phyloP scores from a whole-genome alignment of 2,329 filamentous ascomycete genomes.

The Penicillium sp. region DNA sequence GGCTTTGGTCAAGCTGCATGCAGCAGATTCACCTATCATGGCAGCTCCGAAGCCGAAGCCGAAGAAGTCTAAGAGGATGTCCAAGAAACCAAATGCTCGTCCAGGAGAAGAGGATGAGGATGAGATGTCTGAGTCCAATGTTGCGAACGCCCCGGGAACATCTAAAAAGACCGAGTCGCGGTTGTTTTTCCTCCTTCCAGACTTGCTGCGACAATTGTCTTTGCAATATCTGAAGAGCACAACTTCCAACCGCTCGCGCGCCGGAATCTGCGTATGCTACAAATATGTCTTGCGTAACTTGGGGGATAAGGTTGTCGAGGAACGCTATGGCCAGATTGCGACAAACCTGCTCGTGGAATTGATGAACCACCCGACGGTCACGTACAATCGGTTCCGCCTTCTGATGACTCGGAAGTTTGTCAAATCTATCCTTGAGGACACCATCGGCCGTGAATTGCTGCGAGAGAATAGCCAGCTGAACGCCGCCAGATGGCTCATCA shows the following conservation, averaged over 20 bases:
- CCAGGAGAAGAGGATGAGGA: conserved; percentile 70
- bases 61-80: conserved; percentile 71
- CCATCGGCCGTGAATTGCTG: conserved; percentile 76
- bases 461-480: conserved; percentile 86
- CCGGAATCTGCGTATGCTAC: conserved; percentile 84
- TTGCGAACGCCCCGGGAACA: conserved; percentile 34
- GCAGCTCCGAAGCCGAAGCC: conserved; percentile 59
- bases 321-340: conserved; percentile 76
- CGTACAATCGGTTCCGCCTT: conserved; percentile 82
- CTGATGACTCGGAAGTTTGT: conserved; percentile 82
- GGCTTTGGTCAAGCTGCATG: conserved; percentile 77
- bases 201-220: conserved; percentile 77
- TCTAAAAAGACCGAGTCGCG: conserved; percentile 69
- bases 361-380: conserved; percentile 70
- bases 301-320: conserved; percentile 78
- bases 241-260: conserved; percentile 76
- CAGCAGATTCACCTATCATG: conserved; percentile 56
- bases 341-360: conserved; percentile 78
- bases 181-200: conserved; percentile 70
- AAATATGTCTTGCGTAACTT: conserved; percentile 74
- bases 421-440: conserved; percentile 76
- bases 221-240: conserved; percentile 74
- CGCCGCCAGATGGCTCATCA: conserved; percentile 77
- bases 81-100: conserved; percentile 58
- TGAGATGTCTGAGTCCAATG: conserved; percentile 68